Evolutionary conservation across 495 filamentous ascomycete species (phyloP), one percentile per base, ranked within the genome.

Genomic region (Xylaria longipes): DNA sequence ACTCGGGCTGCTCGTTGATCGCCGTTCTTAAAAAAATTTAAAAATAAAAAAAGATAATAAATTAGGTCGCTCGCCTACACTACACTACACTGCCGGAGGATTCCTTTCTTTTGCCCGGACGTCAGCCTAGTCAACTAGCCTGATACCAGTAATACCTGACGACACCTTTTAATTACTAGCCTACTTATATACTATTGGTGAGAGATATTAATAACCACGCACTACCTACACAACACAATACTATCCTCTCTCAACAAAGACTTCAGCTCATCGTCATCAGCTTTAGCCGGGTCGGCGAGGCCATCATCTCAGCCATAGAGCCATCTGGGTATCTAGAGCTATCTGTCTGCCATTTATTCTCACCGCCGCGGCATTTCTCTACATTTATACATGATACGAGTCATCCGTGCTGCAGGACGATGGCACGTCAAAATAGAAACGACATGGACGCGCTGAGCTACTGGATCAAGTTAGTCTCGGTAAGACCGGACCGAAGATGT

Each of bases 391-490:
- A 62, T 39, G 58, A 39, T 41, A 41, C 35, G 58, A 62, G 58
- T 17, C 20, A 43, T 63, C 22, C 12, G n/a, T 43, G 60, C 60
- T 63, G 37, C 60, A 63, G 25, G 17, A 17, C 37, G 12, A 43
- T 63, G 12, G 35, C n/a, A 63, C 35, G 12, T 43, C 22, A 27
- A 63, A 8, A 14, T 27, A 35, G 65, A 25, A 67, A 50, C 48
- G 1, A 17, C 7, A 27, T 56, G 29, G 31, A 14, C 31, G 45
- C 15, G 20, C 4, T 14, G 45, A 56, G 37, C 25, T 62, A 35
- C 68, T 27, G 31, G 56, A 71, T 33, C 50, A 27, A 65, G 69
- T 65, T 71, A 71, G 69, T 45, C 69, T 71, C 69, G 69, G 69
- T 71, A 48, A 1, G 27, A 5, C 61, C 61, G 69, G 69, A 58